phyloP scores from a whole-genome alignment of 441 rosid genomes.

The Sinapis alba region DNA sequence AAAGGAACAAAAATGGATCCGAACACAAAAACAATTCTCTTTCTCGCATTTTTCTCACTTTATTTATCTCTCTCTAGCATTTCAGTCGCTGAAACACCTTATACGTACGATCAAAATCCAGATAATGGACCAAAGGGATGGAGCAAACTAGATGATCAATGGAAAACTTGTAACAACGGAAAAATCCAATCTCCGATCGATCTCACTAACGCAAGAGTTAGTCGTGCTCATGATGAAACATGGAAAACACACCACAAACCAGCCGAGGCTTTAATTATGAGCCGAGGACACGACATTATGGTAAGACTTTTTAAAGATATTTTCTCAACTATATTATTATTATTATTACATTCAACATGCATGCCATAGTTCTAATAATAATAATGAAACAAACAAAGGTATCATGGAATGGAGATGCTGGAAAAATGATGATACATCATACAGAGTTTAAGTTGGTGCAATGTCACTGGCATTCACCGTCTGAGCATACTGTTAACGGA shows the following conservation, averaged over 20 bases:
- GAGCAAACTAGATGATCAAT: slow-evolving; percentile 49
- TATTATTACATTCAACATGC: background rate
- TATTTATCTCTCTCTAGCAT: background rate
- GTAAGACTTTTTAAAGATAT: slow-evolving; percentile 25
- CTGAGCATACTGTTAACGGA: slow-evolving; percentile 65
- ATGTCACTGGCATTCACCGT: slow-evolving; percentile 73
- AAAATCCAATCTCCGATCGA: slow-evolving; percentile 70
- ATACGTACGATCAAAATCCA: slow-evolving; percentile 41
- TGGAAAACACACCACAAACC: slow-evolving; percentile 49
- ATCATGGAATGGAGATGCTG: slow-evolving; percentile 66
- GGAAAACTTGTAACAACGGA: slow-evolving; percentile 56
- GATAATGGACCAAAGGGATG: slow-evolving; percentile 50
- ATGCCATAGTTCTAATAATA: background rate
- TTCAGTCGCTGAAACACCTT: slow-evolving; percentile 39
- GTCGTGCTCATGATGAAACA: slow-evolving; percentile 32
- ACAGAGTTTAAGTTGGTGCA: slow-evolving; percentile 46
- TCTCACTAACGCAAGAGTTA: slow-evolving; percentile 38
- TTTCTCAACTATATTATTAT: background rate
- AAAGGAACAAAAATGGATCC: slow-evolving; percentile 7
- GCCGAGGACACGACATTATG: slow-evolving; percentile 59
- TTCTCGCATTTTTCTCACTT: background rate
- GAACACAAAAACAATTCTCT: background rate
- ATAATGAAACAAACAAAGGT: slow-evolving; percentile 42
- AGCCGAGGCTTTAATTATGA: slow-evolving; percentile 49
- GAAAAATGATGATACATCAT: slow-evolving; percentile 49